Percentiles rank a stretch among this genome's conserved stretches.
Evolutionary conservation across 805 yeast genomes (phyloP).

Genomic region (Saccharomycopsis sp.): DNA sequence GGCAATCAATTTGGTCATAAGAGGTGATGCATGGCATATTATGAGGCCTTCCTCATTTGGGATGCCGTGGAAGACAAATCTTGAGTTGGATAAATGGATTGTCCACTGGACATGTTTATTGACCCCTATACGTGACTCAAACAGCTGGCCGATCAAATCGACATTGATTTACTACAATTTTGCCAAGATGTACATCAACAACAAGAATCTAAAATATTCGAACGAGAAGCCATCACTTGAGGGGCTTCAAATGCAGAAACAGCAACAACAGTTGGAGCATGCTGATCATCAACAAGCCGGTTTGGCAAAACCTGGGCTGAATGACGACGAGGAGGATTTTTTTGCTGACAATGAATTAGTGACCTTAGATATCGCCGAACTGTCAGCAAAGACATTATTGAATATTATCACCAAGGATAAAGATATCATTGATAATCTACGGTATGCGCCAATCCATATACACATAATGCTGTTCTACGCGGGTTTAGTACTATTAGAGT

Average conservation of each 20-base stretch:
- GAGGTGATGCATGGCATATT: slow-evolving; percentile 54
- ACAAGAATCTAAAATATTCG: slow-evolving; percentile 30
- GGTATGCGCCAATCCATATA: slow-evolving; percentile 65
- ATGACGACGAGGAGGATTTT: not conserved
- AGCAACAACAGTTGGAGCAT: not conserved
- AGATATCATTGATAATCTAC: slow-evolving; percentile 49
- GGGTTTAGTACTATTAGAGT: slow-evolving; percentile 46
- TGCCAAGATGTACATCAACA: slow-evolving; percentile 69
- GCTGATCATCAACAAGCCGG: not conserved
- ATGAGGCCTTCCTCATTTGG: slow-evolving; percentile 58
- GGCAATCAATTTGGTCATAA: slow-evolving; percentile 51
- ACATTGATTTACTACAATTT: slow-evolving; percentile 65
- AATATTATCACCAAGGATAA: slow-evolving; percentile 51
- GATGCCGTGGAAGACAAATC: slow-evolving; percentile 57
- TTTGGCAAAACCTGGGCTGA: not conserved
- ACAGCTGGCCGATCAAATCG: slow-evolving; percentile 63
- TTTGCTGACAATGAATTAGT: not conserved
- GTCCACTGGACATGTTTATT: slow-evolving; percentile 69
- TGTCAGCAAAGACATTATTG: slow-evolving; percentile 58
- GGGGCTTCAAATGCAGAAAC: slow-evolving; percentile 5
- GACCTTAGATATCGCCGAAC: slow-evolving; percentile 40
- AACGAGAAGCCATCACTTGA: slow-evolving; percentile 9
- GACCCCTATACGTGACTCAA: slow-evolving; percentile 46
- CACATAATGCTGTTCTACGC: slow-evolving; percentile 68
- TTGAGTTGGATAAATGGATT: slow-evolving; percentile 73